phyloP scores from a whole-genome alignment of 352 stramenopile genomes.

The Phytophthora idaei region DNA sequence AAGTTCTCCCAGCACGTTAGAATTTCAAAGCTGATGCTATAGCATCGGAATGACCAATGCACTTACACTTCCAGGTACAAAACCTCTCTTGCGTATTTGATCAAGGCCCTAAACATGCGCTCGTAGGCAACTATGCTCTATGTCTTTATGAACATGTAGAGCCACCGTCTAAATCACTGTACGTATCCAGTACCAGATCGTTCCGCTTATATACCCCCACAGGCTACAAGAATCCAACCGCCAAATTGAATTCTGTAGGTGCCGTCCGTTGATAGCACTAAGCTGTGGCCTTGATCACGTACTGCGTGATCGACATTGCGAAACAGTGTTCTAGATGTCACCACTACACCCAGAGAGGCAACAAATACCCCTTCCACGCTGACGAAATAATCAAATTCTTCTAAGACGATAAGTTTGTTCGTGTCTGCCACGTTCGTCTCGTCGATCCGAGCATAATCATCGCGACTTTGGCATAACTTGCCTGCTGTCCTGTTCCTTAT shows the following conservation, averaged over 20 bases:
- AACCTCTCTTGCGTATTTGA: conserved; percentile 11
- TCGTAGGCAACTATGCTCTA: conserved; percentile 11
- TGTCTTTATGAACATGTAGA: conserved; percentile 20
- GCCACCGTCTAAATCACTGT: conserved; percentile 13
- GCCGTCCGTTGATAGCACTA: conserved; percentile 13
- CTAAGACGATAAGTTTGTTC: conserved; percentile 8
- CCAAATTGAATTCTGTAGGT: conserved; percentile 13
- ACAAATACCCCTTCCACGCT: background rate
- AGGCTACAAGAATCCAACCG: conserved; percentile 6
- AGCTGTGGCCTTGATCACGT: background rate
- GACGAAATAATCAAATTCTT: conserved; percentile 14
- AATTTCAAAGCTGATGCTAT: conserved; percentile 15
- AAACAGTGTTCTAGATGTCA: conserved; percentile 5
- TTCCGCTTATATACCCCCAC: conserved; percentile 11
- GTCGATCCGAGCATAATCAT: background rate
- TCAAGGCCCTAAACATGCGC: conserved; percentile 8
- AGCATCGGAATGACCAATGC: conserved; percentile 13
- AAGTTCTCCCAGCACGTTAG: conserved; percentile 18
- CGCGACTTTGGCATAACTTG: conserved; percentile 9
- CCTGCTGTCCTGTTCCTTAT: conserved; percentile 2
- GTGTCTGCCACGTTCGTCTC: conserved; percentile 2
- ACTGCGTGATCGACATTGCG: background rate
- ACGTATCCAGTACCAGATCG: background rate
- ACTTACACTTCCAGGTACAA: background rate
- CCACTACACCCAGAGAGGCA: background rate